These are phyloP conservation scores for Verticillium dahliae DNA, from an alignment of 2,329 filamentous ascomycete species.

Conservation along the genomic window DNA sequence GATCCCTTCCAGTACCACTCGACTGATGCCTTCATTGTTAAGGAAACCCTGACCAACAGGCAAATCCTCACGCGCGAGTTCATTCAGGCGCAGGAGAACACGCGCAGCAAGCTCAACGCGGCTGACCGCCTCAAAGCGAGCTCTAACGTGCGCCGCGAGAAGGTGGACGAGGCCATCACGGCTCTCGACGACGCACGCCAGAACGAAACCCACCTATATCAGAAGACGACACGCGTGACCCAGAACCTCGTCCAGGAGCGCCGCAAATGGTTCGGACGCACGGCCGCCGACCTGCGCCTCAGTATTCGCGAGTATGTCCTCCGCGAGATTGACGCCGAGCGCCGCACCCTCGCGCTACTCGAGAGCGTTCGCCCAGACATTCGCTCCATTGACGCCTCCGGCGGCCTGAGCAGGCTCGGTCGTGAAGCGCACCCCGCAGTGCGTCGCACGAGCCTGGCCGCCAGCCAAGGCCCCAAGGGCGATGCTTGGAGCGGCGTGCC, in stretches of 20 bases:
- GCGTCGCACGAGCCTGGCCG: slow-evolving; percentile 70
- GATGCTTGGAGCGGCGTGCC: slow-evolving; percentile 97
- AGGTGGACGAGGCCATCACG: slow-evolving; percentile 95
- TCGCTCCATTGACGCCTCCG: slow-evolving; percentile 82
- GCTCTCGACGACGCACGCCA: slow-evolving; percentile 81
- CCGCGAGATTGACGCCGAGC: slow-evolving; percentile 91
- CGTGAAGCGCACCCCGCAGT: slow-evolving; percentile 75
- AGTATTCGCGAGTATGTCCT: slow-evolving; percentile 89
- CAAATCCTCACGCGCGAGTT: slow-evolving; percentile 94
- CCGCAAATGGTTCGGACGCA: slow-evolving; percentile 83
- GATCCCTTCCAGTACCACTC: slow-evolving; percentile 95
- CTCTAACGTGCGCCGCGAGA: slow-evolving; percentile 83
- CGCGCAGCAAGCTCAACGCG: slow-evolving; percentile 74
- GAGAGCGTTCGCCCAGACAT: slow-evolving; percentile 92
- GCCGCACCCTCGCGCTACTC: slow-evolving; percentile 84
- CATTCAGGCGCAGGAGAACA: slow-evolving; percentile 80
- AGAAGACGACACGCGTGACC: slow-evolving; percentile 86
- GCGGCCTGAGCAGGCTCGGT: slow-evolving; percentile 82
- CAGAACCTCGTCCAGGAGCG: slow-evolving; percentile 83
- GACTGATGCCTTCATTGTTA: slow-evolving; percentile 93
- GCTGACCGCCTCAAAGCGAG: slow-evolving; percentile 84
- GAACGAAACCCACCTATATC: slow-evolving; percentile 72
- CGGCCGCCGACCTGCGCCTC: slow-evolving; percentile 72
- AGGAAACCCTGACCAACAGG: slow-evolving; percentile 94
- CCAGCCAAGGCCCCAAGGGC: slow-evolving; percentile 93